Evolutionary conservation across 768 basidiomycete species (phyloP).

Genomic region (Pleurotus djamor): DNA sequence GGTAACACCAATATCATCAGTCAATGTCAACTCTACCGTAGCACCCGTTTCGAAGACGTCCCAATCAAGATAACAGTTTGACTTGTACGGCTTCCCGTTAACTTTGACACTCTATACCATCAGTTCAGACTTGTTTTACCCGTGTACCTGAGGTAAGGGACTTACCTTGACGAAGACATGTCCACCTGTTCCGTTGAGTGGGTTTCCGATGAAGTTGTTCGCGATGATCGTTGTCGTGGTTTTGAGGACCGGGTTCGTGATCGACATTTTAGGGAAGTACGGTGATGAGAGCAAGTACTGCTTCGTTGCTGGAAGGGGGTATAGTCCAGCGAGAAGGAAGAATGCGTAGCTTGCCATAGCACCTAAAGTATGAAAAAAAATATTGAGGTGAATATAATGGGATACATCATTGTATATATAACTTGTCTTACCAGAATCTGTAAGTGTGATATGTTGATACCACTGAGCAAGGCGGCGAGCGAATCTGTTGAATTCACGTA

Average conservation of each 20-base stretch:
- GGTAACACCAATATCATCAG: constrained; percentile 46
- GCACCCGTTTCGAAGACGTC: constrained; percentile 53
- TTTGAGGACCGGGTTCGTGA: constrained; percentile 57
- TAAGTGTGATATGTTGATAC: not conserved
- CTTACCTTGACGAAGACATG: constrained; percentile 55
- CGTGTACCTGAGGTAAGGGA: not conserved
- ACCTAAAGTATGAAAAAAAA: constrained; percentile 25
- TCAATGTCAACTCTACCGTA: constrained; percentile 52
- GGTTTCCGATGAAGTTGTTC: constrained; percentile 50
- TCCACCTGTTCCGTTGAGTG: constrained; percentile 46
- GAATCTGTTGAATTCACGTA: constrained; percentile 18
- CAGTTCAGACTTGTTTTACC: not conserved
- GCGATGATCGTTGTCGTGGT: constrained; percentile 54
- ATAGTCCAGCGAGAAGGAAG: constrained; percentile 59
- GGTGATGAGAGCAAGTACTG: constrained; percentile 62
- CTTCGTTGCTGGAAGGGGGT: constrained; percentile 61
- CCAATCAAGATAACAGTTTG: constrained; percentile 67
- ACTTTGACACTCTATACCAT: constrained; percentile 48
- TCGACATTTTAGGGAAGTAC: constrained; percentile 57
- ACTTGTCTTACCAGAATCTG: constrained; percentile 15
- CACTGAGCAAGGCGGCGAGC: too few species aligned
- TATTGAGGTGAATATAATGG: not conserved
- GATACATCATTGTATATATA: not conserved
- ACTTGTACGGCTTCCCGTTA: constrained; percentile 55
- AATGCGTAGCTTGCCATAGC: constrained; percentile 63